These are phyloP conservation scores for Terfezia boudieri DNA, from an alignment of 495 filamentous ascomycete species.

Conservation along the genomic window DNA sequence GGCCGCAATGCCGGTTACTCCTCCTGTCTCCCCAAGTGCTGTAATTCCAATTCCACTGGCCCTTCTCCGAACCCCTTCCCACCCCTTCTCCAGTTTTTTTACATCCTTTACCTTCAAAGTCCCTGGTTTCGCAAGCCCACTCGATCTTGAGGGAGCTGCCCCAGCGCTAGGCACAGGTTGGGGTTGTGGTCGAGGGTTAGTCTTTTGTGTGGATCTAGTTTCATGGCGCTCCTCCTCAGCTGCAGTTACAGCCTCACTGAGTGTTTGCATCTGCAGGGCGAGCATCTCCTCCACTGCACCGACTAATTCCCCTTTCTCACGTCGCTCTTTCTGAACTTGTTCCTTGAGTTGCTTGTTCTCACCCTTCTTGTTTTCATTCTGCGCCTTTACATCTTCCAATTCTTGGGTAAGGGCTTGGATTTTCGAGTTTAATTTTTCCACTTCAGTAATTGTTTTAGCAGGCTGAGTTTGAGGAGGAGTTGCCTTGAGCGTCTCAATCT, in stretches of 20 bases:
- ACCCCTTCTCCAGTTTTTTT: neutral
- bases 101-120: neutral
- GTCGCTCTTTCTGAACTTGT: conserved; percentile 55
- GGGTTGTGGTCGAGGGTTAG: neutral
- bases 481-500: conserved; percentile 39
- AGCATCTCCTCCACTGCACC: conserved; percentile 78
- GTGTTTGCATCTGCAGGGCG: conserved; percentile 23
- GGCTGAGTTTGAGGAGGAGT: neutral
- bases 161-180: neutral
- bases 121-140: neutral
- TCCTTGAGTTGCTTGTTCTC: conserved; percentile 46
- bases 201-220: neutral
- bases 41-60: neutral
- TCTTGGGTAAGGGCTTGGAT: neutral
- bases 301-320: conserved; percentile 90
- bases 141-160: neutral
- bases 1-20: neutral
- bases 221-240: neutral
- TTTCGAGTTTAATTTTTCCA: too few relatives aligned
- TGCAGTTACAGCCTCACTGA: neutral
- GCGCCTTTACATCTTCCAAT: conserved; percentile 8
- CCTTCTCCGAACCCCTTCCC: neutral
- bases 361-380: conserved; percentile 48
- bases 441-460: neutral
- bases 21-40: neutral